Conservation (phyloP, 163 green algal genomes). For the Scenedesmus sp. region DNA sequence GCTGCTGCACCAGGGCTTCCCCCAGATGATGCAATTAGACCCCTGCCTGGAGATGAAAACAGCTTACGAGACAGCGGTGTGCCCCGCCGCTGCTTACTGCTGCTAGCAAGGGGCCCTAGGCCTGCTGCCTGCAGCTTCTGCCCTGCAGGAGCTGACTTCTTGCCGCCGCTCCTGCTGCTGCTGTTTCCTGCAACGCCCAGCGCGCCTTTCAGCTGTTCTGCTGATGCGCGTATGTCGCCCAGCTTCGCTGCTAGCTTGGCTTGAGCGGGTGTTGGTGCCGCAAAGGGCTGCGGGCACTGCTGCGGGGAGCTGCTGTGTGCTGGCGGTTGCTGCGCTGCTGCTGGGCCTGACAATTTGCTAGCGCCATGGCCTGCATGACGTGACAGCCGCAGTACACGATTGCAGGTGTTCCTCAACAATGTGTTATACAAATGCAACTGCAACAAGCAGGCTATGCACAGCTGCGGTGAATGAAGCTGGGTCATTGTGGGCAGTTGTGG, state of each 20-base stretch:
- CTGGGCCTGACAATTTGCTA: neutral
- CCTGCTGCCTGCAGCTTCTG: slow-evolving; percentile 1
- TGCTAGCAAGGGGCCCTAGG: neutral
- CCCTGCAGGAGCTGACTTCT: neutral
- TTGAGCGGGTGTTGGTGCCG: neutral
- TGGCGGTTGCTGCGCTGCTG: neutral
- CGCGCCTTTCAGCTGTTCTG: neutral
- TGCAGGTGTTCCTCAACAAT: neutral
- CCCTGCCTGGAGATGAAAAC: slow-evolving; percentile 8
- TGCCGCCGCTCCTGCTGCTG: neutral
- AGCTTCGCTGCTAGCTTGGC: slow-evolving; percentile 4
- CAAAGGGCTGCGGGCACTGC: neutral
- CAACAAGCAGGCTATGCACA: neutral
- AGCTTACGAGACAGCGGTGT: slow-evolving; percentile 22
- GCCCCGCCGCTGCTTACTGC: neutral
- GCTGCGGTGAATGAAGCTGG: no score
- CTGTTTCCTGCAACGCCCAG: neutral
- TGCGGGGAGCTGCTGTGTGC: neutral
- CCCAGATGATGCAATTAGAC: neutral
- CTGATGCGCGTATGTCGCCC: slow-evolving; percentile 23
- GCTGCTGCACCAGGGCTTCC: neutral
- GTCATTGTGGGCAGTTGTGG: no score
- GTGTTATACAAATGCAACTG: neutral
- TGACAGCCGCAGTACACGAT: neutral
- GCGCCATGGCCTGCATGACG: neutral